Evolutionary conservation across 306 rosid species (phyloP), one percentile per base, ranked within the genome.

Genomic region (Quercus mongolica): DNA sequence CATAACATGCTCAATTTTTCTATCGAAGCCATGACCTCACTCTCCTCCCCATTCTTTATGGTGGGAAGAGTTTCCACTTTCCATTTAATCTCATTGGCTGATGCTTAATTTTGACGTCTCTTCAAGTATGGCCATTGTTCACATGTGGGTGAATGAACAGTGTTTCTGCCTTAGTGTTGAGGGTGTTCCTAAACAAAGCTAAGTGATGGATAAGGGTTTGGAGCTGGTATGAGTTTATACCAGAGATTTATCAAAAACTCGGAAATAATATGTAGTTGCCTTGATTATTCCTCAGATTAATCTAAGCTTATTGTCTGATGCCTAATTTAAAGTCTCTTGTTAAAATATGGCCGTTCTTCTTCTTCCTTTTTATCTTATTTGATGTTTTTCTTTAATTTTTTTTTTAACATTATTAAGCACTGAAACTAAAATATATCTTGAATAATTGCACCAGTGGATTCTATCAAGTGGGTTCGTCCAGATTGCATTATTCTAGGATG

Each of bases 401-500:
- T 56, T 25, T 19, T 14, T 3, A 76, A 77, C 76, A 58, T 13
- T 56, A 35, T 68, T 28, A 58, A 44, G 25, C 67, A 81, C 79
- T 85, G 77, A 73, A 76, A 74, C 78, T 85, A 51, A 80, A 75
- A 79, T 84, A 41, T 83, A 84, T 79, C 61, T 74, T 71, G 54
- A 74, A 82, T 76, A 63, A 78, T 85, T 88, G 80, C 74, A 31
- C 81, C 93, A 92, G 99, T 95, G 85, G 99, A 95, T 90, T 88
- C 91, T 74, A 85, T 95, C 81, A 90, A 84, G 91, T 95, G 99
- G 83, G 82, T 95, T 80, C 97, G 96, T 69, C 77, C 88, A 57
- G 92, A 95, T 86, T 89, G 92, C 84, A 92, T 95, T 85, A 69
- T 92, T 72, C 64, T 95, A 58, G 99, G 99, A 89, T 91, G 96